These are phyloP conservation scores for Capsella bursapastoris DNA, from an alignment of 345 rosid species.

Conservation along the genomic window DNA sequence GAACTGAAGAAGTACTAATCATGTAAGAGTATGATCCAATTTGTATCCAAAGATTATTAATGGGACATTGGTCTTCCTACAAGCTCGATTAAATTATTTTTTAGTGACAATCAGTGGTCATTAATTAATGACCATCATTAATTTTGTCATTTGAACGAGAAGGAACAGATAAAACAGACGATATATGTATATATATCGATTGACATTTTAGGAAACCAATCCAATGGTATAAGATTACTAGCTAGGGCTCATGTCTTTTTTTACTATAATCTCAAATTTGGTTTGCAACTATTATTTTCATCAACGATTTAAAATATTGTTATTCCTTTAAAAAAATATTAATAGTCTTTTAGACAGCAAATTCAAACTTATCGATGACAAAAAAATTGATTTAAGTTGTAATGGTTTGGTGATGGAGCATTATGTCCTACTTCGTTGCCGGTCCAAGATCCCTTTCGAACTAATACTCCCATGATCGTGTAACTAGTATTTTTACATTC, in stretches of 20 bases:
- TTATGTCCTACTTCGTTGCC: background rate
- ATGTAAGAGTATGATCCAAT: background rate
- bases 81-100: background rate
- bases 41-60: background rate
- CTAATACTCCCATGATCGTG: background rate
- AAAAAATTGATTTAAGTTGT: background rate
- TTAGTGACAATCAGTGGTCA: conserved; percentile 7
- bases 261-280: background rate
- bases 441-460: background rate
- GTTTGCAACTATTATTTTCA: background rate
- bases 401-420: background rate
- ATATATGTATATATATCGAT: too few species aligned
- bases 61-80: background rate
- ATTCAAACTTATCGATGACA: background rate
- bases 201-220: background rate
- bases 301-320: background rate
- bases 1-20: background rate
- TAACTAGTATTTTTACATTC: too few species aligned
- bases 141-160: background rate
- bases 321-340: background rate
- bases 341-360: background rate
- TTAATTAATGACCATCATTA: conserved; percentile 18
- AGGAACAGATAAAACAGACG: background rate
- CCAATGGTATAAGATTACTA: background rate
- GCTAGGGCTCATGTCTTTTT: background rate